Base-by-base conservation (phyloP, 768 basidiomycete genomes). In the Candolleomyces efflorescens region DNA sequence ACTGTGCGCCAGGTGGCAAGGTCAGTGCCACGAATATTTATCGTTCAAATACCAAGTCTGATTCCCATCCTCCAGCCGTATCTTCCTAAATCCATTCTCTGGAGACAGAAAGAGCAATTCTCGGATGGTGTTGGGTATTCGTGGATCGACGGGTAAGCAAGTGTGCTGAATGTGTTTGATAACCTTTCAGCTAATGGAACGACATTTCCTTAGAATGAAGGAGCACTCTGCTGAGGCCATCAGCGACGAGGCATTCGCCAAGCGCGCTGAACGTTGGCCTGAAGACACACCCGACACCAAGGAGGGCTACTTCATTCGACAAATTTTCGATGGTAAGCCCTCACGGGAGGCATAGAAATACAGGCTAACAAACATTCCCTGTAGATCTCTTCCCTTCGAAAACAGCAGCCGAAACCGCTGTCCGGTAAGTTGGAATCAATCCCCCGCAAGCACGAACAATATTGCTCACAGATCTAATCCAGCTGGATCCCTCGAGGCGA, bases 41-140 rank as follows among this genome's bases (percentile, higher is more conserved):
- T n/a, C 18, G 26, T 18, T 1, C 13, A 2, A 20, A 22, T 58
- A 49, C 12, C 17, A 2, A 24, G 32, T 24, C 47, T 53, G 26
- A 36, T 59, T 2, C 15, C 39, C 10, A 37, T 55, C 50, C 26
- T 26, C 38, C 65, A 93, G 89, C 88, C 93, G 1, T 99, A 98
- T 74, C 85, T 99, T 53, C 97, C 97, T 12, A 81, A 81, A 56
- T 92, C 90, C 15, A 98, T 99, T 66, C 79, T 99, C 43, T 99
- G 97, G 97, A 83, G 97, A 56, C 97, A 99, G 71, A 99, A 99
- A 71, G 97, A 99, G 74, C 95, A 98, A 67, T 99, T 99, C 77
- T 98, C 95, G 1, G 97, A 99, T 67, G 97, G 97, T 54, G 94
- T 97, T 55, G 95, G 96, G 32, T 98, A 97, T 74, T 95, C 94